Conservation (phyloP, 495 filamentous ascomycete genomes). For the Lentithecium fluviatile region DNA sequence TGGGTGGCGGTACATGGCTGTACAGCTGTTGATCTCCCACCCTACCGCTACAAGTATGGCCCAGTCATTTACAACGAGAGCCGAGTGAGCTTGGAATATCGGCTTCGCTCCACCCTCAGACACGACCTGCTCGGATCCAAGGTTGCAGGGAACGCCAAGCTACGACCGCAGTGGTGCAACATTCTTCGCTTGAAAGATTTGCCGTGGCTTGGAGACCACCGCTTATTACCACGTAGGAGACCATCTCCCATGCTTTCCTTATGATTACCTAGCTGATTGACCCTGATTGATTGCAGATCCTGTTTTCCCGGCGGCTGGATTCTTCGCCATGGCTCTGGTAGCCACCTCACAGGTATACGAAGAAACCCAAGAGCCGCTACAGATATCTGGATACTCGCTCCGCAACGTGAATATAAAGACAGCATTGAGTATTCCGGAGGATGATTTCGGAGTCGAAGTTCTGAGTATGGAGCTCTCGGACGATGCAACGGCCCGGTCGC, state of each 20-base stretch:
- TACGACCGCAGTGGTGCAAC: slow-evolving; percentile 11
- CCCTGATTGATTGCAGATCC: too few relatives aligned
- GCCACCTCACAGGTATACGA: slow-evolving; percentile 2
- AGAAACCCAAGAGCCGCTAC: background rate
- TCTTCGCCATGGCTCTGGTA: slow-evolving; percentile 15
- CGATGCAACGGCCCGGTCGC: too few relatives aligned
- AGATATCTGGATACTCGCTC: slow-evolving; percentile 16
- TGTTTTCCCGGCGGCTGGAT: slow-evolving; percentile 18
- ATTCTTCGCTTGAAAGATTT: slow-evolving; percentile 24
- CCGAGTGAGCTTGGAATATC: slow-evolving; percentile 10
- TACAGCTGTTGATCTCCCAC: slow-evolving; percentile 14
- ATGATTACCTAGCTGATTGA: too few relatives aligned
- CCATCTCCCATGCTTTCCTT: too few relatives aligned
- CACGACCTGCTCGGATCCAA: slow-evolving; percentile 25
- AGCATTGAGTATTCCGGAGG: slow-evolving; percentile 31
- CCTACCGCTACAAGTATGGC: slow-evolving; percentile 25
- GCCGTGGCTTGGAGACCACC: slow-evolving; percentile 28
- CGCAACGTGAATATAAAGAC: slow-evolving; percentile 27
- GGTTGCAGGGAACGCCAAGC: slow-evolving; percentile 1
- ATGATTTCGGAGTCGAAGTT: slow-evolving; percentile 33
- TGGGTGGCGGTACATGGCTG: slow-evolving; percentile 7
- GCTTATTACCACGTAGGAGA: too few relatives aligned
- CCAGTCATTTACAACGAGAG: slow-evolving; percentile 17
- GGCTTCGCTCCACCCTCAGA: background rate
- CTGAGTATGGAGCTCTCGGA: slow-evolving; percentile 27